These are phyloP conservation scores for Irpex sp. DNA, from an alignment of 1,284 basidiomycete genomes.

Conservation along the genomic window DNA sequence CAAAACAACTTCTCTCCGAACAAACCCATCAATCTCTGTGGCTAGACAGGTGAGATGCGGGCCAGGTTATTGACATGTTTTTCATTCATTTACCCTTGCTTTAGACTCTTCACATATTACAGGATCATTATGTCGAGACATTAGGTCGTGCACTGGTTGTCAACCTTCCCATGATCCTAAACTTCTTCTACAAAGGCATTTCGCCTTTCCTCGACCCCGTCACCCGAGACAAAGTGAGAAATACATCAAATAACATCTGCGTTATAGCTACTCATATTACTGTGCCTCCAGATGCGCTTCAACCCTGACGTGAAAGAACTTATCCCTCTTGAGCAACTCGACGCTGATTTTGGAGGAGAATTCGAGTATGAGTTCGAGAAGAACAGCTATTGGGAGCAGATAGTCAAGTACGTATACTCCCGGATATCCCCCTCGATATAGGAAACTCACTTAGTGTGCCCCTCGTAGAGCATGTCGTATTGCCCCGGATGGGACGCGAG, in stretches of 20 bases:
- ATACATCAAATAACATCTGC: not conserved
- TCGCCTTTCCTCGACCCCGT: constrained; percentile 88
- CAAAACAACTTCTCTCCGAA: constrained; percentile 73
- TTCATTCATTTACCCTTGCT: not conserved
- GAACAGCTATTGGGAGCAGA: constrained; percentile 74
- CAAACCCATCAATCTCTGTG: constrained; percentile 77
- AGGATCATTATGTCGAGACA: constrained; percentile 90
- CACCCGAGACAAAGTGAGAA: constrained; percentile 79
- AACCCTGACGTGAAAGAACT: constrained; percentile 81
- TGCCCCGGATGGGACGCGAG: constrained; percentile 56
- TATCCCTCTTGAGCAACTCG: constrained; percentile 73
- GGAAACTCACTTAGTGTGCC: too few species aligned
- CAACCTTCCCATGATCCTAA: constrained; percentile 78
- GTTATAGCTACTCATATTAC: not conserved
- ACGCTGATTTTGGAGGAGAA: constrained; percentile 79
- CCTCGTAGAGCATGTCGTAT: constrained; percentile 53
- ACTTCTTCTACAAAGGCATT: constrained; percentile 86
- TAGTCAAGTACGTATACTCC: constrained; percentile 52
- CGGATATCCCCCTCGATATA: too few species aligned
- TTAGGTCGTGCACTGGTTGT: constrained; percentile 84
- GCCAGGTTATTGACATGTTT: not conserved
- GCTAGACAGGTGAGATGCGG: constrained; percentile 55
- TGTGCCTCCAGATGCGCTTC: constrained; percentile 67
- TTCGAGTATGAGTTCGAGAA: constrained; percentile 79
- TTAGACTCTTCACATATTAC: constrained; percentile 76